phyloP scores from a whole-genome alignment of 2,329 filamentous ascomycete genomes.

The Apiospora aurea region DNA sequence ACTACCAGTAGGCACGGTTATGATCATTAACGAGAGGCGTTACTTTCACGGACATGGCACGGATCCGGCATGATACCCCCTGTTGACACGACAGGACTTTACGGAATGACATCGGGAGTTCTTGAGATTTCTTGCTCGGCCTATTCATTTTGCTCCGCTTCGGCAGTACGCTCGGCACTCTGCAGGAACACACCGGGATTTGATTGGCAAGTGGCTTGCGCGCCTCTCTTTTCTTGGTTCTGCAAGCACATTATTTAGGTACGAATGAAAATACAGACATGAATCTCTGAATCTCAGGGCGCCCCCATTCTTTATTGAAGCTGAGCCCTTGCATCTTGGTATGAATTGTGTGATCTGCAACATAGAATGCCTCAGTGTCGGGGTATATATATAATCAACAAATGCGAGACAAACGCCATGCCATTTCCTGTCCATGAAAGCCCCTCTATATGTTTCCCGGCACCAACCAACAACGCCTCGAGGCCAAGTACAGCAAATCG shows the following conservation, averaged over 20 bases:
- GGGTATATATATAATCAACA: constrained; percentile 20
- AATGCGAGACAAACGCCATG: constrained; percentile 19
- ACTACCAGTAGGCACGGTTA: neutral
- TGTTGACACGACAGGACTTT: constrained; percentile 33
- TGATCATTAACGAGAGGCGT: constrained; percentile 37
- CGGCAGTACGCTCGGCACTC: constrained; percentile 20
- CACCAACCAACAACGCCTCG: constrained; percentile 18
- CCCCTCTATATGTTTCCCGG: neutral
- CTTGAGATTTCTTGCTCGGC: constrained; percentile 27
- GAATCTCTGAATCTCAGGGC: neutral
- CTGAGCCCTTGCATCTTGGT: neutral
- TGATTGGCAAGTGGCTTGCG: constrained; percentile 28
- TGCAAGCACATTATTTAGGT: constrained; percentile 33
- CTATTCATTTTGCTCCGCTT: constrained; percentile 20
- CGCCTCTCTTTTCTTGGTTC: constrained; percentile 38
- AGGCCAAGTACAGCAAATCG: constrained; percentile 5
- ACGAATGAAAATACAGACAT: constrained; percentile 16
- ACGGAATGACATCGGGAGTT: constrained; percentile 29
- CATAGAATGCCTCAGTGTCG: neutral
- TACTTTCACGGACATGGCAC: constrained; percentile 39
- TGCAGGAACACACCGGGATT: constrained; percentile 30
- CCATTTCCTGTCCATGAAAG: neutral
- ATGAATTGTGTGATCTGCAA: constrained; percentile 11
- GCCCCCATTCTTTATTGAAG: neutral
- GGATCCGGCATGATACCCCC: constrained; percentile 43